Base-by-base conservation (phyloP, 148 eudicot genomes). In the Vaccinium macrocarpon region DNA sequence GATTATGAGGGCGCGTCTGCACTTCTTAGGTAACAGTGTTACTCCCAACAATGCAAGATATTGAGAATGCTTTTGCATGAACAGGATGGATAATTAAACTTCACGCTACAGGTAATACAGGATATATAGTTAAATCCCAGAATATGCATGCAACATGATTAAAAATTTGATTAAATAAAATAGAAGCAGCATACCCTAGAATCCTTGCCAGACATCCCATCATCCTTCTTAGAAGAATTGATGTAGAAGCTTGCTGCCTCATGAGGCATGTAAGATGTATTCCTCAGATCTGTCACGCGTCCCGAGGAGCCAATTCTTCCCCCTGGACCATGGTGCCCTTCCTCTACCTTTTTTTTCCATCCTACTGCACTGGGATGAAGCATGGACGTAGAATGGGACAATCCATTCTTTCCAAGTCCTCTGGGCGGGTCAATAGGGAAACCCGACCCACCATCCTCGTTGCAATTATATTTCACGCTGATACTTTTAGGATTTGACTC, bases 341-440 rank as follows among this genome's bases (percentile, higher is more conserved):
- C 95, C 81, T 87, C 88, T 16, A 66, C 86, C 80, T 87, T 92
- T 68, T 82, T 86, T 59, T 82, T 88, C 92, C 90, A 86, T 80
- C 86, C 91, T 18, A 18, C 86, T 53, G 93, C 92, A 84, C 89
- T 90, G 15, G 94, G 98, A 59, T 94, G 98, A 84, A 94, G 84
- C 92, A 90, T 88, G 25, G 98, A 88, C 49, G 80, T 87, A n/a
- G 92, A 89, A 71, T 91, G 93, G 49, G 91, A 21, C 51, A 86
- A 57, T 10, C 89, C 91, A 64, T 79, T 82, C 52, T 83, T 87
- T 51, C 57, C 52, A 29, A 42, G 50, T 59, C 79, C 85, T 73
- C 88, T 86, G 8, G 84, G 90, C 10, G 92, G 85, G 78, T 89
- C 92, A 16, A 87, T 86, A 23, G 88, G 86, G 78, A 91, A 87